Percentiles rank a stretch among this genome's conserved stretches.
Conservation (phyloP, 2,329 filamentous ascomycete genomes). For the Lecanoromycetidae sp. region DNA sequence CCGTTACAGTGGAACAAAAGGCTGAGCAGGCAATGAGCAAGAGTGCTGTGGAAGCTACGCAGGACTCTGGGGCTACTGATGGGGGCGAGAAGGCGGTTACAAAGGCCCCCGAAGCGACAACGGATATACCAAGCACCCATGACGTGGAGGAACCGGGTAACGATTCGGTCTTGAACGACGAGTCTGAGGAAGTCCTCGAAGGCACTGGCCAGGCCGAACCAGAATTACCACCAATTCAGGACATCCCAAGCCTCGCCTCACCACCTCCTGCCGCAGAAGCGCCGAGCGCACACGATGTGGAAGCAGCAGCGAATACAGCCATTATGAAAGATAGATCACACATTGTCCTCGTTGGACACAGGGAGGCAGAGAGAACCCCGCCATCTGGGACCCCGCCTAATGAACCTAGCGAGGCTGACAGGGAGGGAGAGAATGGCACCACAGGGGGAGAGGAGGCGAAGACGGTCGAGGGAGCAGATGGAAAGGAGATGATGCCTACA, state of each 20-base stretch:
- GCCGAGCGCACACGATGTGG: slow-evolving; percentile 1
- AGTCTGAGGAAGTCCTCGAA: slow-evolving; percentile 5
- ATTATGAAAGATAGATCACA: slow-evolving; percentile 9
- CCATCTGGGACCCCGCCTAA: too few relatives aligned
- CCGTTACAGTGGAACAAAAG: not conserved
- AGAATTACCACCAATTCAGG: not conserved
- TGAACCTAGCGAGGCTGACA: not conserved
- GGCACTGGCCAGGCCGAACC: slow-evolving; percentile 10
- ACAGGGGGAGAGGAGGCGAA: not conserved
- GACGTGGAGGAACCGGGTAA: not conserved
- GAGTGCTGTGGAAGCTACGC: not conserved
- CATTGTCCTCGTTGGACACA: not conserved
- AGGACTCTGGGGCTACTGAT: too few relatives aligned
- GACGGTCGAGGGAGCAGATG: not conserved
- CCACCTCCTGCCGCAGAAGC: not conserved
- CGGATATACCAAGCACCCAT: not conserved
- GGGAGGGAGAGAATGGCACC: not conserved
- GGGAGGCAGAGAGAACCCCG: not conserved
- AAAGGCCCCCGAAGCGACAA: too few relatives aligned
- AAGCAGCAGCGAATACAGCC: slow-evolving; percentile 5
- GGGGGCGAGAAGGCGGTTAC: too few relatives aligned
- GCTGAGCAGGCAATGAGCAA: not conserved
- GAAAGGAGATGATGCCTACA: not conserved
- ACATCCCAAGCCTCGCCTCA: not conserved
- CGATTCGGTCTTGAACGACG: not conserved